phyloP scores from a whole-genome alignment of 148 eudicot species.

The Linanthus parryae region DNA sequence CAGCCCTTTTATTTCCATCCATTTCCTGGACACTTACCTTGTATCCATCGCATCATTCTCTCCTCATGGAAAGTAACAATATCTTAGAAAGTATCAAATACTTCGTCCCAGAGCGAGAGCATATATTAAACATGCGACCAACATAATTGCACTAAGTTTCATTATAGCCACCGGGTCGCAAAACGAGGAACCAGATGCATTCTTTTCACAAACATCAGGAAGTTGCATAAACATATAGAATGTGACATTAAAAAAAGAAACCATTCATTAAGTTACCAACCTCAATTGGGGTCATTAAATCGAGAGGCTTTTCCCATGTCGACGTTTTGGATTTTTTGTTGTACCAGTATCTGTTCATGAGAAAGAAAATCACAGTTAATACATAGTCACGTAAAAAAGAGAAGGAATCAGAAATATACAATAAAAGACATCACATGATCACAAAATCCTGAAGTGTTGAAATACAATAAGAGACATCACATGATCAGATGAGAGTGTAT shows the following conservation, averaged over 20 bases:
- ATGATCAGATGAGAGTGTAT: too few species aligned
- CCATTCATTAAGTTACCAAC: conserved; percentile 28
- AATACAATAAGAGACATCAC: not conserved
- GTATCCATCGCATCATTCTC: not conserved
- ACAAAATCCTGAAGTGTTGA: not conserved
- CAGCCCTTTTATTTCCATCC: too few species aligned
- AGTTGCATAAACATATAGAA: not conserved
- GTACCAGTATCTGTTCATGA: conserved; percentile 69
- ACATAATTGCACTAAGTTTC: not conserved
- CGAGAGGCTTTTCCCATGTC: conserved; percentile 91
- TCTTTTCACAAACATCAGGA: not conserved
- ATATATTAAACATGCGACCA: too few species aligned
- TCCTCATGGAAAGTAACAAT: not conserved
- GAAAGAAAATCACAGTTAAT: too few species aligned
- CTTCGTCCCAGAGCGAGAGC: too few species aligned
- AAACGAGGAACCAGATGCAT: not conserved
- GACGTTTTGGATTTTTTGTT: conserved; percentile 69
- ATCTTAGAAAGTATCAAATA: not conserved
- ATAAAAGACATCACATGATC: not conserved
- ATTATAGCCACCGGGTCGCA: not conserved
- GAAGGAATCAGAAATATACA: not conserved
- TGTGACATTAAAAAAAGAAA: too few species aligned
- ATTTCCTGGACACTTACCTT: not conserved
- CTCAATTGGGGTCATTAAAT: conserved; percentile 78
- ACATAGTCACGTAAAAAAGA: not conserved